Conservation (phyloP, 108 stramenopile genomes). For the Halocafeteria seosinensis region DNA sequence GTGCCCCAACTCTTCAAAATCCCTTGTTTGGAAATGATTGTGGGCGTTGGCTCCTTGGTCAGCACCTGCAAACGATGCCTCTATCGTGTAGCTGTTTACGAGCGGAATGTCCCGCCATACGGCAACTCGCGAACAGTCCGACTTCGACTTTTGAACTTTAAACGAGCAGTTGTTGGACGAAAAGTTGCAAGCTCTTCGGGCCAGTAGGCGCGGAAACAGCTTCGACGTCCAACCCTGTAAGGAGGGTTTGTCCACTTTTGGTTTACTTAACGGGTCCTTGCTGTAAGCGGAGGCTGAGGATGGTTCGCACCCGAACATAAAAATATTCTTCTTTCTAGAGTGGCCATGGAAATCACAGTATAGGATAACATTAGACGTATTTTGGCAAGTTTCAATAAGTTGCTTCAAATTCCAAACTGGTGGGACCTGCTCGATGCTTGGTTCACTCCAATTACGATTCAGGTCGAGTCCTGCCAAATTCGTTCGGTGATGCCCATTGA, state of each 20-base stretch:
- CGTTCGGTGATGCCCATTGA: slow-evolving; percentile 38
- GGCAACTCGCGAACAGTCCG: slow-evolving; percentile 1
- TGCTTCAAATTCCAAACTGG: slow-evolving; percentile 21
- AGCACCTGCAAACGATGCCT: slow-evolving; percentile 9
- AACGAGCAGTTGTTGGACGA: neutral
- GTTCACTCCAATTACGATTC: slow-evolving; percentile 30
- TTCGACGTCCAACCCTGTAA: neutral
- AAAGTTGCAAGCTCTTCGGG: neutral
- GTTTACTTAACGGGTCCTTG: too few relatives aligned
- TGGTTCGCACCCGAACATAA: slow-evolving; percentile 26
- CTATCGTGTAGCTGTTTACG: slow-evolving; percentile 3
- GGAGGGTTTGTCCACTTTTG: too few relatives aligned
- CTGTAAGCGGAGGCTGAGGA: neutral
- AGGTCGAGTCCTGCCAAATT: slow-evolving; percentile 38
- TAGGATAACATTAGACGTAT: slow-evolving; percentile 12
- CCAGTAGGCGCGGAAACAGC: slow-evolving; percentile 3
- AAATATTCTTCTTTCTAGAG: slow-evolving; percentile 28
- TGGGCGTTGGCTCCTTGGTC: neutral
- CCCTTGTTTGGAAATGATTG: neutral
- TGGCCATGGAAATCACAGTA: slow-evolving; percentile 45
- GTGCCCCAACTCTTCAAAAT: slow-evolving; percentile 3
- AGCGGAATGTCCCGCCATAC: neutral
- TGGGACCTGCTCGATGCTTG: slow-evolving; percentile 18
- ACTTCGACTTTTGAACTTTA: slow-evolving; percentile 5
- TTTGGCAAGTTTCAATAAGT: slow-evolving; percentile 7